Percentiles rank a stretch among this genome's conserved stretches.
phyloP scores from a whole-genome alignment of 805 yeast genomes.

The Brettanomyces bruxellensis region DNA sequence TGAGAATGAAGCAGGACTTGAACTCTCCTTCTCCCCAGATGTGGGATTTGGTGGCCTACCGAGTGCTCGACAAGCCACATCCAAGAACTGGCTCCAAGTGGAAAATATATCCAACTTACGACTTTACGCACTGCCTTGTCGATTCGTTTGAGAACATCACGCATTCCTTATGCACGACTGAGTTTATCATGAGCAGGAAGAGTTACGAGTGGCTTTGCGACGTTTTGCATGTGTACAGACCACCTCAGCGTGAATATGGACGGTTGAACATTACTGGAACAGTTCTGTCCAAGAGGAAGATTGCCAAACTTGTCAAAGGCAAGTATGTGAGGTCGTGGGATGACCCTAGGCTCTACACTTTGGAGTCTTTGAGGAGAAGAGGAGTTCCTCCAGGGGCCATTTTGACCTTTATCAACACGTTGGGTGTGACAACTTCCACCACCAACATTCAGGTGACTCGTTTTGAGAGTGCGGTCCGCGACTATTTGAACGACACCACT shows the following conservation, averaged over 20 bases:
- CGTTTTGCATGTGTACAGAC: constrained; percentile 87
- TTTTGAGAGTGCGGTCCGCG: constrained; percentile 84
- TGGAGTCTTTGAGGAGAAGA: constrained; percentile 91
- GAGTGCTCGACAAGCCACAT: constrained; percentile 87
- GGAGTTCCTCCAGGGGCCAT: constrained; percentile 99
- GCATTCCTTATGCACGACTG: constrained; percentile 94
- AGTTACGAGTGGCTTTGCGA: constrained; percentile 99
- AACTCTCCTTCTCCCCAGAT: constrained; percentile 91
- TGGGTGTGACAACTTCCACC: constrained; percentile 93
- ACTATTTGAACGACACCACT: constrained; percentile 79
- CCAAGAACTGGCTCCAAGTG: constrained; percentile 96
- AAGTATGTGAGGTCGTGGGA: constrained; percentile 91
- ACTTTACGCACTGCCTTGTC: constrained; percentile 97
- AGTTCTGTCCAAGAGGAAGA: constrained; percentile 88
- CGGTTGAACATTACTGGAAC: constrained; percentile 93
- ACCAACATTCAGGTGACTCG: constrained; percentile 85
- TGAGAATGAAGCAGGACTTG: constrained; percentile 95
- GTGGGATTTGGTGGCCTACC: constrained; percentile 99
- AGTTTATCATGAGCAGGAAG: constrained; percentile 84
- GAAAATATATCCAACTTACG: constrained; percentile 98
- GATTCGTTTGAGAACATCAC: constrained; percentile 95
- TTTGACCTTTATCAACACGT: constrained; percentile 81
- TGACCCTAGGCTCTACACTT: constrained; percentile 92
- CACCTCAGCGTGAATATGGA: constrained; percentile 98
- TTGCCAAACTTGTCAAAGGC: constrained; percentile 82